Evolutionary conservation across 768 basidiomycete species (phyloP).

Genomic region (Serendipita sp.): DNA sequence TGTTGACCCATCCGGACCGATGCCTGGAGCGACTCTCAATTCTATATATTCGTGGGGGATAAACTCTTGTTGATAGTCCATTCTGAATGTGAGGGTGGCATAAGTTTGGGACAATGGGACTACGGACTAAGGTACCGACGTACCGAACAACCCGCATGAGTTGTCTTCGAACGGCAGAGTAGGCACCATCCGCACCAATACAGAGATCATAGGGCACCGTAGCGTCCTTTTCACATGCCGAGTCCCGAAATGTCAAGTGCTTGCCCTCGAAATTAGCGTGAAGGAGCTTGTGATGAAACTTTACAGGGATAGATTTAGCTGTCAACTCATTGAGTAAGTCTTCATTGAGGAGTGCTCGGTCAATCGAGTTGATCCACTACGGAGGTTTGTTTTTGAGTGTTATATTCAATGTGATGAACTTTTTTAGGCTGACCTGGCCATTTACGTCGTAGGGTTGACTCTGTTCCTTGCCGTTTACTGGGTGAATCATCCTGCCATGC

Average conservation of each 20-base stretch:
- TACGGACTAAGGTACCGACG: constrained; percentile 15
- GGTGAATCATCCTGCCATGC: constrained; percentile 92
- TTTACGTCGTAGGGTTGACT: constrained; percentile 80
- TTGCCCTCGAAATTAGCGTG: constrained; percentile 58
- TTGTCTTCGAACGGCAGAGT: constrained; percentile 79
- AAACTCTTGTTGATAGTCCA: constrained; percentile 91
- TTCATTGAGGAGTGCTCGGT: constrained; percentile 75
- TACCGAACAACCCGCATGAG: constrained; percentile 91
- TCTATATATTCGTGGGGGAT: constrained; percentile 94
- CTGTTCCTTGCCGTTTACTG: constrained; percentile 46
- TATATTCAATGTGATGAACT: constrained; percentile 9
- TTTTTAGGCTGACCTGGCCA: constrained; percentile 48
- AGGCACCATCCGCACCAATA: constrained; percentile 87
- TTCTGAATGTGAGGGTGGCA: constrained; percentile 26
- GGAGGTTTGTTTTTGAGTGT: constrained; percentile 7
- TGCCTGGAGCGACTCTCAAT: constrained; percentile 77
- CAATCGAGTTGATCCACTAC: constrained; percentile 88
- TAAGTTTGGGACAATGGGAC: background rate
- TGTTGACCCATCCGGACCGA: constrained; percentile 39
- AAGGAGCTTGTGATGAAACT: constrained; percentile 69
- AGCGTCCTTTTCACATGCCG: constrained; percentile 25
- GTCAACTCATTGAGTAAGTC: constrained; percentile 63
- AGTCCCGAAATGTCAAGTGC: constrained; percentile 31
- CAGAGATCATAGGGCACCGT: constrained; percentile 55
- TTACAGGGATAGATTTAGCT: constrained; percentile 43